Conservation (phyloP, 2,329 filamentous ascomycete genomes). For the Sarocladiaceae sp. region DNA sequence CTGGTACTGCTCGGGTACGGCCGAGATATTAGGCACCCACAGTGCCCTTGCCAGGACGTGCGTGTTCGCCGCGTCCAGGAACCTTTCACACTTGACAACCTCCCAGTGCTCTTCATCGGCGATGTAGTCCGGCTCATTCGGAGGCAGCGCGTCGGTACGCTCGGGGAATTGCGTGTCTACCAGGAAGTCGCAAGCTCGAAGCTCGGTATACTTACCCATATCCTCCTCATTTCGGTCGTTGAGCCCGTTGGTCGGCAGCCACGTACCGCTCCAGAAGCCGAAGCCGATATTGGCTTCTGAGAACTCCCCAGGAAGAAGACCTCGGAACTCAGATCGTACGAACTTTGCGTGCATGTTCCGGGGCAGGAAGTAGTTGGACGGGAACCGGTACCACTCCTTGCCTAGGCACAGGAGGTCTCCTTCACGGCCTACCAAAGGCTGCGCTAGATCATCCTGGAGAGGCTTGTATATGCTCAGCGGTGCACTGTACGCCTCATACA, state of each 20-base stretch:
- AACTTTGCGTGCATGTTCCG: constrained; percentile 81
- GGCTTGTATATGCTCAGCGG: constrained; percentile 66
- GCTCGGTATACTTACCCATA: constrained; percentile 73
- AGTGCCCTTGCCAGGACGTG: constrained; percentile 67
- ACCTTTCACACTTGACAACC: constrained; percentile 64
- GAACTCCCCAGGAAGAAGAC: constrained; percentile 86
- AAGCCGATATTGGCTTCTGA: constrained; percentile 63
- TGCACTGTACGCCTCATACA: constrained; percentile 76
- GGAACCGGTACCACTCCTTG: constrained; percentile 98
- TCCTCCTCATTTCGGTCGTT: constrained; percentile 91
- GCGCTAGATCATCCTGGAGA: constrained; percentile 49
- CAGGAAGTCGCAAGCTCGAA: constrained; percentile 71
- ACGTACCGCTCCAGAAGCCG: constrained; percentile 76
- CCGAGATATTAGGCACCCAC: constrained; percentile 68
- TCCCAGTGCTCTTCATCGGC: constrained; percentile 73
- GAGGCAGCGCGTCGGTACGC: constrained; percentile 42
- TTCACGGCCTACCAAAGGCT: constrained; percentile 43
- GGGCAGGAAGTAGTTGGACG: constrained; percentile 86
- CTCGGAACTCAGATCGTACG: constrained; percentile 81
- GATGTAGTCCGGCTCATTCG: constrained; percentile 74
- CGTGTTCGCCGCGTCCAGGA: constrained; percentile 75
- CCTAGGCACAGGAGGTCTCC: constrained; percentile 79
- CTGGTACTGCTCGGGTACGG: constrained; percentile 63
- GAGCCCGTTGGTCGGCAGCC: constrained; percentile 74
- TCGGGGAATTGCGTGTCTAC: constrained; percentile 79